Evolutionary conservation across 345 rosid species (phyloP), one percentile per base, ranked within the genome.

Genomic region (Lepidium africanum): DNA sequence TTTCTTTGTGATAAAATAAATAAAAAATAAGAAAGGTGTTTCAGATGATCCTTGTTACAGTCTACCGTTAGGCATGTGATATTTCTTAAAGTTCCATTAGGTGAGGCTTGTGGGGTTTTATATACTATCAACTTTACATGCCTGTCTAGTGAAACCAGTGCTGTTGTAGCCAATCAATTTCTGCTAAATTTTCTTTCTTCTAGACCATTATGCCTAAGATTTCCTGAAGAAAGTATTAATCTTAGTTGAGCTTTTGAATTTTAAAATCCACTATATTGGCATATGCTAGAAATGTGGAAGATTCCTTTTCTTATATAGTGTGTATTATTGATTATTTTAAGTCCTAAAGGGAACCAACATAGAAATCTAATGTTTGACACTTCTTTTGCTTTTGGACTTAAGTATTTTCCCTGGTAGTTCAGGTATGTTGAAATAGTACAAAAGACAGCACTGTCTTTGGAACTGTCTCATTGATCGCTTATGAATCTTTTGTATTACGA

Each of bases 351-450:
- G 63, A 59, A 51, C 68, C 57, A 74, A 59, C 68, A 43, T 66
- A 30, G 19, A 51, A 52, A 67, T 66, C 73, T 67, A 59, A 35
- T 66, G 51, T 36, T 59, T 59, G 62, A 42, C 14, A 36, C 65
- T 35, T 50, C 77, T 59, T 59, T 67, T 74, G 58, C 72, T 67
- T 67, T 74, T 67, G 77, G 50, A 51, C 58, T 59, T 59, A 7
- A 51, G 13, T 52, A 1, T 53, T 67, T 59, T 59, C 37, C 53
- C 50, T 45, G 68, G 77, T 74, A 63, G 63, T 67, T 67, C 73
- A 42, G 64, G 69, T 74, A 32, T 67, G 73, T 37, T 52, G 45
- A 67, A 21, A 42, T 64, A 59, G 57, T 67, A 67, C 52, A 41
- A 60, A 59, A 35, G 27, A 19, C n/a, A 57, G 33, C 9, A 59